A percentile compares a stretch with the other conserved stretches of the same genome.
Conservation (phyloP, 1,284 basidiomycete genomes). For the Inonotus obliquus region DNA sequence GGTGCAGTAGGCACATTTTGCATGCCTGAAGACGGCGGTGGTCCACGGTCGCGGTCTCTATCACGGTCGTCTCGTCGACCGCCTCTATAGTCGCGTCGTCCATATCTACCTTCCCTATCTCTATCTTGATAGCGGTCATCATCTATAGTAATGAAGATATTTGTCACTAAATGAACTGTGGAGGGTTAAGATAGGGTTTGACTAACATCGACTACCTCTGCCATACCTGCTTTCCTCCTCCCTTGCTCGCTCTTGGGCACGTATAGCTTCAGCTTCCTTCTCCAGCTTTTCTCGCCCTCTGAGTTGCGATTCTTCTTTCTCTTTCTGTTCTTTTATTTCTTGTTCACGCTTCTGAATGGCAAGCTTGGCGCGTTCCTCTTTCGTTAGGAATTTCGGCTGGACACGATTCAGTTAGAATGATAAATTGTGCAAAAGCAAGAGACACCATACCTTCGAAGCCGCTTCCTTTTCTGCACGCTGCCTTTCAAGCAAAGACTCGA, state of each 20-base stretch:
- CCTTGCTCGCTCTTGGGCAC: conserved; percentile 39
- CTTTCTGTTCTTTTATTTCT: conserved; percentile 69
- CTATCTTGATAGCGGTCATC: conserved; percentile 43
- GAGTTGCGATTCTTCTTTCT: conserved; percentile 52
- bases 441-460: conserved; percentile 67
- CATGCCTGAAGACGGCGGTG: conserved; percentile 40
- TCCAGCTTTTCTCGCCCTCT: conserved; percentile 68
- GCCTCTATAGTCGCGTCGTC: conserved; percentile 29
- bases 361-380: conserved; percentile 82
- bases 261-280: conserved; percentile 65
- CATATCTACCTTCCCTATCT: conserved; percentile 27
- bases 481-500: conserved; percentile 80
- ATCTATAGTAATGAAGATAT: conserved; percentile 36
- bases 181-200: conserved; percentile 20
- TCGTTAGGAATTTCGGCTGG: conserved; percentile 86
- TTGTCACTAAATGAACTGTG: conserved; percentile 17
- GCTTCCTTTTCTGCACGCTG: conserved; percentile 87
- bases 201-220: conserved; percentile 45
- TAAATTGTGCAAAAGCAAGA: conserved; percentile 14
- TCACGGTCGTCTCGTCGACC: conserved; percentile 30
- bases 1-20: conserved; percentile 80
- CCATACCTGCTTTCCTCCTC: conserved; percentile 35
- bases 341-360: conserved; percentile 83
- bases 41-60: conserved; percentile 23
- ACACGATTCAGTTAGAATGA: background rate